Conservation (phyloP, 2,329 filamentous ascomycete genomes). For the Scedosporium boydii region DNA sequence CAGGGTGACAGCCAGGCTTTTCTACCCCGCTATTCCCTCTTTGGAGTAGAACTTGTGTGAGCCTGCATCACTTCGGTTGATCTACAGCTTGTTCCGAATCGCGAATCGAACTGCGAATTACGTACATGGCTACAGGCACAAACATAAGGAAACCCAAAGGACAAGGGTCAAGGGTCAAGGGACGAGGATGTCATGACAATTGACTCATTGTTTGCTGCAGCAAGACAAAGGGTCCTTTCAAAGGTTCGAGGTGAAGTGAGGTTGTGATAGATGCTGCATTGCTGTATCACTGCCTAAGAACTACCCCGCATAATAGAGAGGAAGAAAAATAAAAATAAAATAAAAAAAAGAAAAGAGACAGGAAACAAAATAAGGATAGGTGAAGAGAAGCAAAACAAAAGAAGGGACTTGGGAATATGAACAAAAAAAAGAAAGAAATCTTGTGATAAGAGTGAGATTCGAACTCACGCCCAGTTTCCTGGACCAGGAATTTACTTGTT, state of each 20-base stretch:
- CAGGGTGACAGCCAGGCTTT: background rate
- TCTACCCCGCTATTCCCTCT: background rate
- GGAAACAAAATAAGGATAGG: background rate
- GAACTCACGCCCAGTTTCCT: background rate
- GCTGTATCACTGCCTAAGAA: background rate
- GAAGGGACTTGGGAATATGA: background rate
- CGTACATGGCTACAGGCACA: background rate
- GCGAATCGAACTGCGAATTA: background rate
- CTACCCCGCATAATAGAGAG: background rate
- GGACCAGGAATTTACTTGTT: conserved; percentile 3
- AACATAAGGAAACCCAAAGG: no score
- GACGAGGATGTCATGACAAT: background rate
- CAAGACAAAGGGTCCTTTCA: background rate
- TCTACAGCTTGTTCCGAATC: background rate
- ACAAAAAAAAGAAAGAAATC: background rate
- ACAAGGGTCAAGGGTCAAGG: background rate
- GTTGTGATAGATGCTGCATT: background rate
- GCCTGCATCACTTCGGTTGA: background rate
- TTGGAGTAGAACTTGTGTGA: background rate
- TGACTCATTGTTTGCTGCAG: no score
- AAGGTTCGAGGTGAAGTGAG: background rate
- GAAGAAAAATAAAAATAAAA: background rate
- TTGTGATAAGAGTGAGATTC: background rate
- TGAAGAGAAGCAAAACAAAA: background rate
- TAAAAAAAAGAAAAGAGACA: conserved; percentile 1